Conservation (phyloP, 192 early-diverging fungal species). For the Coemansia sp. region DNA sequence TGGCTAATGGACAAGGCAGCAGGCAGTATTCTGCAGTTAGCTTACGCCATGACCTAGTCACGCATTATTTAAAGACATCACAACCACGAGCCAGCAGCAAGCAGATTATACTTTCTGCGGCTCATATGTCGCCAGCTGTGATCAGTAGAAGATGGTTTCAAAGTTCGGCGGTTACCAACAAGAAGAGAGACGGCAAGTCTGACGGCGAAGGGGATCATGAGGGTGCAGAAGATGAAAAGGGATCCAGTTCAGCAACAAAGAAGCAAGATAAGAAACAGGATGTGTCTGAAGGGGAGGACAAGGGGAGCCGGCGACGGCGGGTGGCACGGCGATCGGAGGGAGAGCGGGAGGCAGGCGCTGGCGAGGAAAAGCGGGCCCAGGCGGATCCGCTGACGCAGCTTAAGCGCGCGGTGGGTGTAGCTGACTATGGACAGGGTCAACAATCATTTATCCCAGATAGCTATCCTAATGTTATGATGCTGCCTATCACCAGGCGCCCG, state of each 20-base stretch:
- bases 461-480: constrained; percentile 90
- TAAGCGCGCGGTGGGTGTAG: constrained; percentile 57
- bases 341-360: constrained; percentile 12
- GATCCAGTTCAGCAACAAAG: constrained; percentile 4
- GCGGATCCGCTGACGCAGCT: constrained; percentile 43
- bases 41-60: too few relatives aligned
- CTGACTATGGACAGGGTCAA: constrained; percentile 64
- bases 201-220: constrained; percentile 19
- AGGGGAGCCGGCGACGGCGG: constrained; percentile 28
- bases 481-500: constrained; percentile 89
- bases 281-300: constrained; percentile 15
- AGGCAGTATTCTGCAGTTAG: not conserved
- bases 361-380: not conserved
- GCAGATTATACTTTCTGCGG: not conserved
- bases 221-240: constrained; percentile 5
- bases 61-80: too few relatives aligned
- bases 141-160: constrained; percentile 23
- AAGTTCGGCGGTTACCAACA: constrained; percentile 12
- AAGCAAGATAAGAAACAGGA: constrained; percentile 8
- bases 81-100: not conserved
- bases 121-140: constrained; percentile 4
- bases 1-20: not conserved
- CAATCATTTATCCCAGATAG: constrained; percentile 84
- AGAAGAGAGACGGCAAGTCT: constrained; percentile 28
- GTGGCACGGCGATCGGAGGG: constrained; percentile 34